Base-by-base conservation (phyloP, 73 alveolate genomes). In the Tetrahymena malaccensis region DNA sequence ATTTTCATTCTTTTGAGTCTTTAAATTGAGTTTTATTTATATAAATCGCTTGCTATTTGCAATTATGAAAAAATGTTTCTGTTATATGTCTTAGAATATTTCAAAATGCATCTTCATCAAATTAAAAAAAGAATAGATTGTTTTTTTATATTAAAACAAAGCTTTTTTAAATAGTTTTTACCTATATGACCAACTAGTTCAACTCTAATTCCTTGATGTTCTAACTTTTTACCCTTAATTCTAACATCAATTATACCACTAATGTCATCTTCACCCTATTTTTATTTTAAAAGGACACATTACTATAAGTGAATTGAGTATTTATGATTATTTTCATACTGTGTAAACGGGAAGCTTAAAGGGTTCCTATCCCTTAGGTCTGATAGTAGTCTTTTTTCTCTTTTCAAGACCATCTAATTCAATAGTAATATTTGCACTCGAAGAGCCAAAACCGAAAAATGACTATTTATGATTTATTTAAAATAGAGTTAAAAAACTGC, bases 131-230 rank as follows among this genome's bases (percentile, higher is more conserved):
- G 27, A 50, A 15, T 50, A 50, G 27, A 50, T 15, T 11, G 27
- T 15, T 50, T 50, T 50, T 50, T 50, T 2, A 44, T 11, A 50
- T 40, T 40, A 21, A 21, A 19, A 50, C 16, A 15, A 50, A 19
- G 83, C 27, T 15, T 19, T 50, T 50, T 10, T 50, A 7, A 50
- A 70, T 19, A 0, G 22, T 22, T 27, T 35, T 70, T 95, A 95
- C 97, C 97, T 34, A 95, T 95, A n/a, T 94, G 57, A 35, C 97
- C 97, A n/a, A 95, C 83, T 56, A 95, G 83, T 89, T 95, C 97
- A 10, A 95, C 93, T 89, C 97, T 43, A 34, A 95, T 44, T 25
- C 97, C 97, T 93, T 56, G 25, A 89, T 95, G 97, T 85, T 95
- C 97, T 13, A 95, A 40, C 21, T 89, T 95, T 93, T 95, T 95